These are phyloP conservation scores for Cladosporium sp. DNA, from an alignment of 2,329 filamentous ascomycete species.

Conservation along the genomic window DNA sequence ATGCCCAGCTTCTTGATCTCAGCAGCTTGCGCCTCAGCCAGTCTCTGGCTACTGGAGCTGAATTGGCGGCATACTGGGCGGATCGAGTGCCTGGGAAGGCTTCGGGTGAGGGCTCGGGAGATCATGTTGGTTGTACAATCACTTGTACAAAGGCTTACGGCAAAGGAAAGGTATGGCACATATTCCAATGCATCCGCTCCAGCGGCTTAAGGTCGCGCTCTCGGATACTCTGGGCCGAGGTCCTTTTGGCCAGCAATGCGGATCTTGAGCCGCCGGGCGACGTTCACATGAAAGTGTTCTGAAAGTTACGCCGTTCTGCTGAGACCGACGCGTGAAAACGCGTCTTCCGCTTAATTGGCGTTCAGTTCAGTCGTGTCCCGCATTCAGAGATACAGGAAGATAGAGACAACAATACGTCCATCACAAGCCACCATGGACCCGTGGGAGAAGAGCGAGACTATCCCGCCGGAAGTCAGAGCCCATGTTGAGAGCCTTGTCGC, in stretches of 20 bases:
- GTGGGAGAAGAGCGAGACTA: conserved; percentile 37
- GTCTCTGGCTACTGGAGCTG: conserved; percentile 54
- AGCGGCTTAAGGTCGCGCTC: not conserved
- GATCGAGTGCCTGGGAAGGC: conserved; percentile 13
- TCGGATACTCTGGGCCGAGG: conserved; percentile 2
- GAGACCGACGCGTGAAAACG: conserved; percentile 3
- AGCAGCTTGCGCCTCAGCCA: conserved; percentile 54
- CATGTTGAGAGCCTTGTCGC: conserved; percentile 92
- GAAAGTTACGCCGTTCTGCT: not conserved
- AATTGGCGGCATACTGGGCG: conserved; percentile 48
- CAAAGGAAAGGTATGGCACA: not conserved
- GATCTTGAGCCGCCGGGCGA: not conserved
- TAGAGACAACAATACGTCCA: not conserved
- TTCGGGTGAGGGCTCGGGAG: not conserved
- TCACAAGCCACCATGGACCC: conserved; percentile 21
- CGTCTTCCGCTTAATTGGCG: conserved; percentile 1
- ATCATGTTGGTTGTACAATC: not conserved
- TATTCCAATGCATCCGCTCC: not conserved
- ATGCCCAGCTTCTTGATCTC: conserved; percentile 87
- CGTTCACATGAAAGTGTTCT: not conserved
- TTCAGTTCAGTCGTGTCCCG: not conserved
- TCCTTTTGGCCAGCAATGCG: not conserved
- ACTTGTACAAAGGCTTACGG: not conserved
- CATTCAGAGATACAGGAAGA: not conserved
- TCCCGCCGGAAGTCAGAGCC: conserved; percentile 88